These are phyloP conservation scores for Lenzites betulinus DNA, from an alignment of 768 basidiomycete genomes.

Conservation along the genomic window DNA sequence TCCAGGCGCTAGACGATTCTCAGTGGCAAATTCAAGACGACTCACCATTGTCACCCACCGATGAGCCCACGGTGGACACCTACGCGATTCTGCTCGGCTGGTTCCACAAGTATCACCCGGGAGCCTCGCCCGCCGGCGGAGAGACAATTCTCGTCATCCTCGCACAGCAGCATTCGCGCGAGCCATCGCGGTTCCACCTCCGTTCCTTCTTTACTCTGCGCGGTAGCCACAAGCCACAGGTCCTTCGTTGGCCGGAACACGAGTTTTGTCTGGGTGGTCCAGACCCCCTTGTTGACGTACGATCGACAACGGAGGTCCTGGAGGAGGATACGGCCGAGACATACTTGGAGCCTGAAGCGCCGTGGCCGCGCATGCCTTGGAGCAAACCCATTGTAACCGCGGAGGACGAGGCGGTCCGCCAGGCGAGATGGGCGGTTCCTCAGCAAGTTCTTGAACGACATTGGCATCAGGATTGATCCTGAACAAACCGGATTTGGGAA, in stretches of 20 bases:
- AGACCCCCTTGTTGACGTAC: background rate
- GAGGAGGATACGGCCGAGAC: background rate
- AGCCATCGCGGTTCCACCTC: slow-evolving; percentile 4
- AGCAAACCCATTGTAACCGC: background rate
- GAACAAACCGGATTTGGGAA: too few relatives aligned
- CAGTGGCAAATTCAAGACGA: background rate
- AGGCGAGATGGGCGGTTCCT: background rate
- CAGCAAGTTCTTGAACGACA: background rate
- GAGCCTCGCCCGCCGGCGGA: background rate
- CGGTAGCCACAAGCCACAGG: background rate
- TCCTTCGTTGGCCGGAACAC: slow-evolving; percentile 4
- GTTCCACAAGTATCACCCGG: slow-evolving; percentile 6
- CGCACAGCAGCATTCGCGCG: background rate
- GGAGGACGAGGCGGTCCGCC: background rate
- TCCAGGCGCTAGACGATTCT: background rate
- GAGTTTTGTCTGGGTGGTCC: slow-evolving; percentile 3
- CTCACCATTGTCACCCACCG: background rate
- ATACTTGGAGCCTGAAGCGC: background rate
- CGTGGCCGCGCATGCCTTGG: background rate
- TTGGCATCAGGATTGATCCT: background rate
- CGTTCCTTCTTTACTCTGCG: slow-evolving; percentile 6
- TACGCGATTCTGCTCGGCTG: slow-evolving; percentile 10
- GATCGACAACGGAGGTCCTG: background rate
- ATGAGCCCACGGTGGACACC: background rate
- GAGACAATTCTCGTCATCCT: slow-evolving; percentile 8